A percentile compares a stretch with the other conserved stretches of the same genome.
These are phyloP conservation scores for Senna siamea DNA, from an alignment of 306 rosid species.

Conservation along the genomic window DNA sequence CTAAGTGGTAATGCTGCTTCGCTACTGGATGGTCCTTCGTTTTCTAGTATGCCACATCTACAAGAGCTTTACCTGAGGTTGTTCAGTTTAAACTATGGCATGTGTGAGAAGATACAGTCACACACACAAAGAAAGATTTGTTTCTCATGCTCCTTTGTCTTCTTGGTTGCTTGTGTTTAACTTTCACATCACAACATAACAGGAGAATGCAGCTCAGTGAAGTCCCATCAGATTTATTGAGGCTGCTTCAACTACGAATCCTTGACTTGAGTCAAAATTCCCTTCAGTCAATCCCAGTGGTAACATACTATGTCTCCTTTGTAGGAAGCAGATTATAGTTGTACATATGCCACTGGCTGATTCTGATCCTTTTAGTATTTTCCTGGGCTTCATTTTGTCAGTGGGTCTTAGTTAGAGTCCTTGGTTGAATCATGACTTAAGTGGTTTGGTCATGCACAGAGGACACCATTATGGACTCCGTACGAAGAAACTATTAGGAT, in stretches of 20 bases:
- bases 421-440: too few species aligned
- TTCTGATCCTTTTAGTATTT: conserved; percentile 19
- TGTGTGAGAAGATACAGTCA: conserved; percentile 17
- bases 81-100: conserved; percentile 41
- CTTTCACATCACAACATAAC: conserved; percentile 44
- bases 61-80: conserved; percentile 93
- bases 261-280: conserved; percentile 91
- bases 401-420: conserved; percentile 8
- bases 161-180: conserved; percentile 34
- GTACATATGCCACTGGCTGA: conserved; percentile 4
- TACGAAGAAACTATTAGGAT: too few species aligned
- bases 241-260: conserved; percentile 63
- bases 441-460: too few species aligned
- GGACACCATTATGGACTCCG: too few species aligned
- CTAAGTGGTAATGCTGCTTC: conserved; percentile 75
- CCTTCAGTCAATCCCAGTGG: conserved; percentile 78
- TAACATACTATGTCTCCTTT: conserved; percentile 41
- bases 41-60: conserved; percentile 70
- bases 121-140: conserved; percentile 9
- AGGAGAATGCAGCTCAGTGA: conserved; percentile 75
- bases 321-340: conserved; percentile 31
- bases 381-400: neutral
- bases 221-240: conserved; percentile 72
- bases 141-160: conserved; percentile 7
- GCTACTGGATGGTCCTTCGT: conserved; percentile 61